Base-by-base conservation (phyloP, 2,329 filamentous ascomycete species). In the Aspergillus sp. region DNA sequence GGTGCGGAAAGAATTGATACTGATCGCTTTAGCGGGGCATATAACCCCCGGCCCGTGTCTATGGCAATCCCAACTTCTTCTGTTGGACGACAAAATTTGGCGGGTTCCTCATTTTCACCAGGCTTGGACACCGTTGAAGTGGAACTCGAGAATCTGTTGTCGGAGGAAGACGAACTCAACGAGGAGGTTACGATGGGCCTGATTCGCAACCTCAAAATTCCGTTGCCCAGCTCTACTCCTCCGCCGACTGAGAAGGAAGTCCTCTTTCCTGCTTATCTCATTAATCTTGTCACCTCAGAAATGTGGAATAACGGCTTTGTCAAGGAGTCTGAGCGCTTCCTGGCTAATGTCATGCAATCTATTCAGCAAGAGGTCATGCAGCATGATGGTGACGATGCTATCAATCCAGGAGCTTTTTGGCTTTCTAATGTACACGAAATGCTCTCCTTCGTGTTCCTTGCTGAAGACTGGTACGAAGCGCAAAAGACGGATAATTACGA, bases 241-340 rank as follows among this genome's bases (percentile, higher is more conserved):
- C 86, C 90, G 46, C 91, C 93, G 9, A 95, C 90, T 15, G 93
- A 98, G 73, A 98, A 98, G 75, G 93, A 98, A 69, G 91, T 98
- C 19, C 79, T 98, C 45, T 98, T 98, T 84, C 93, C 93, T 30
- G 91, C 93, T 7, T 98, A 97, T 69, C 84, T 98, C 60, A 98
- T 98, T 77, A 98, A 98, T 71, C 79, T 98, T 52, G 93, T 98
- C 54, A 98, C 93, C 10, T 97, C 90, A 13, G 93, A 98, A 75
- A 98, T 98, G 93, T 98, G 93, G 93, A 98, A 98, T 76, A 98
- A 98, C 62, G 93, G 93, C 42, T 98, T 96, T 65, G 93, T 98
- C 60, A 98, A 98, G 76, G 93, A 98, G 72, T 97, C 93, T 3
- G 93, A 98, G 73, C 87, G 91, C 47, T 98, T 98, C 81, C 79